Evolutionary conservation across 371 early-diverging fungal genomes (phyloP).

Genomic region (Haplosporangium sp.): DNA sequence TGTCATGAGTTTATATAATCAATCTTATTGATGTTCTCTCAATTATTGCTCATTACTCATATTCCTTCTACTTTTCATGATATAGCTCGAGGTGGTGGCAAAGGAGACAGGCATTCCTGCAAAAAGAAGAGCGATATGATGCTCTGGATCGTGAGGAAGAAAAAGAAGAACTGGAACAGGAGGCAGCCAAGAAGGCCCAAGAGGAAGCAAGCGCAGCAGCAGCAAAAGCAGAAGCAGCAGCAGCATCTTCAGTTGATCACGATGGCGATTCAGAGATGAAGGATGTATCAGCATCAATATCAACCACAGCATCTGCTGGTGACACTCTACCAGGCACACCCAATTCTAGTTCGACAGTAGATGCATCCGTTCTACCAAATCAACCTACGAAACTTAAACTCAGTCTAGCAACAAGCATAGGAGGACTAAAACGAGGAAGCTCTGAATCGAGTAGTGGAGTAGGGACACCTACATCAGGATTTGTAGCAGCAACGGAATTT

Average conservation of each 20-base stretch:
- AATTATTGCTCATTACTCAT: neutral
- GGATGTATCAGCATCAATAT: slow-evolving; percentile 7
- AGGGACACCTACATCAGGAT: slow-evolving; percentile 24
- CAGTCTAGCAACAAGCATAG: slow-evolving; percentile 52
- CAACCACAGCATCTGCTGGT: slow-evolving; percentile 1
- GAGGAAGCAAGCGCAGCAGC: slow-evolving; percentile 14
- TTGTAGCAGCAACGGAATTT: slow-evolving; percentile 58
- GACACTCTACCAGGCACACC: neutral
- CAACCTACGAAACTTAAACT: slow-evolving; percentile 64
- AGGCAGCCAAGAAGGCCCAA: slow-evolving; percentile 36
- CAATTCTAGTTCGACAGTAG: neutral
- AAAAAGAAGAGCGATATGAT: slow-evolving; percentile 78
- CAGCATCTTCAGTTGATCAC: slow-evolving; percentile 42
- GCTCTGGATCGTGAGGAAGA: slow-evolving; percentile 73
- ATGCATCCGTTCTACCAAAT: slow-evolving; percentile 16
- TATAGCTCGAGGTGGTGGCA: slow-evolving; percentile 77
- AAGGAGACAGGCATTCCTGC: slow-evolving; percentile 67
- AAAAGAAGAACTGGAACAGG: slow-evolving; percentile 32
- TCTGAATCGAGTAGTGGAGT: slow-evolving; percentile 16
- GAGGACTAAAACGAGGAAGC: slow-evolving; percentile 24
- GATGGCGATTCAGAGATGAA: slow-evolving; percentile 39
- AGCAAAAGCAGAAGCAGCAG: slow-evolving; percentile 21
- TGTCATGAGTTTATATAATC: neutral
- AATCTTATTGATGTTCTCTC: neutral
- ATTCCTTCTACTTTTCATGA: neutral